Evolutionary conservation across 1,139 yeast genomes (phyloP), one percentile per base, ranked within the genome.

Genomic region (Yamadazyma songkhlaensis): DNA sequence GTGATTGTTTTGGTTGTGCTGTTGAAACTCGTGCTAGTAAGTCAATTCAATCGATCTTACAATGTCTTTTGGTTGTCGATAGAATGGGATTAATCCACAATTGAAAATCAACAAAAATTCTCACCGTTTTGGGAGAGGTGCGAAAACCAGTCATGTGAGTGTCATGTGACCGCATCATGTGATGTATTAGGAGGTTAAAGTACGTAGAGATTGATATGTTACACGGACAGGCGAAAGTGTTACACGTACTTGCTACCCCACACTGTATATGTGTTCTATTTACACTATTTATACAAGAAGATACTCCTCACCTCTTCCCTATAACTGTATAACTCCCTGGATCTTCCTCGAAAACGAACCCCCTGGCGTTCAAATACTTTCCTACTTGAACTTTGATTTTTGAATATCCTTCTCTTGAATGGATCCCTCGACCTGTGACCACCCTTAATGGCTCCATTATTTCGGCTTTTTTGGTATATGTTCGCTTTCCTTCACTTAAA

Each of bases 341-440:
- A 10, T 59, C 54, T 43, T 79, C 84, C 4, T 65, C 65, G 45
- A 56, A 77, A 2, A 67, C 39, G 46, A 62, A 81, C 3, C 53
- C 52, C 9, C 57, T 51, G 2, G 46, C 42, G 7, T 41, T 46
- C 23, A 81, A 60, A 40, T 57, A 59, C 17, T 55, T 60, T 28
- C 59, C 52, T 3, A 78, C 74, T 6, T 64, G 54, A 4, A 50
- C 53, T 42, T 66, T 65, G 25, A 80, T 67, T 40, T 60, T 68
- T 0, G 81, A 62, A 2, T 60, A 54, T 1, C 84, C 84, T 10
- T 72, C 74, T 1, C 48, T 57, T 25, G 85, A 79, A 53, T 81
- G 88, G 9, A 79, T 50, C 0, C 88, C 88, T 41, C 84, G 55
- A 0, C 88, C 88, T 0, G 86, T 79, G 3, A 80, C 57, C 0